Base-by-base conservation (phyloP, 2,329 filamentous ascomycete species). In the Sporothrix euskadiensis region DNA sequence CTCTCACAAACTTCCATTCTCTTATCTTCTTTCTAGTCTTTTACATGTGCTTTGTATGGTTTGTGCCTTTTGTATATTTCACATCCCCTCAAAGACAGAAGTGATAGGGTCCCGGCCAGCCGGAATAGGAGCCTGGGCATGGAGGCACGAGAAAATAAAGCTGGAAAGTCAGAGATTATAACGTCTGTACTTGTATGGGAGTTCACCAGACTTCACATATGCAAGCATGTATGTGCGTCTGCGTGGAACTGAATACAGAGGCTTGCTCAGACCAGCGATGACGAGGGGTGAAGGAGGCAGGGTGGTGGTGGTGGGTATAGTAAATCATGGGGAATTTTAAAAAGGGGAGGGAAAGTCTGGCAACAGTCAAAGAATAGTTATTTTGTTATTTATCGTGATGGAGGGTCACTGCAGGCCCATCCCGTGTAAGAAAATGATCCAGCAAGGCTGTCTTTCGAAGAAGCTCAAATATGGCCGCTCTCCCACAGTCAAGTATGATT, bases 381-480 rank as follows among this genome's bases (percentile, higher is more conserved):
- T 32, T 32, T 22, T 14, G 9, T 39, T 30, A 4, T 49, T 69
- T 22, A 19, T 14, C 49, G 47, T 69, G 30, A 39, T 49, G 66
- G 49, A 56, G 66, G 26, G 61, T 65, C 61, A 61, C 35, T 16
- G 32, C 39, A 61, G 57, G 16, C 16, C n/a, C 57, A 4, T 19
- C 30, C 57, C 19, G 57, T 19, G 16, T n/a, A 41, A 41, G 19
- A 41, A 41, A 16, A 16, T 19, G 44, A 41, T 19, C 19, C 16
- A 41, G 32, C 32, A 65, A 65, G 39, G 39, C 39, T 44, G 10
- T 26, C 16, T 5, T 35, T 65, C 9, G 12, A 39, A 44, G 7
- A 66, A 66, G 61, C 7, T 66, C 61, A 66, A 66, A 66, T 66
- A 66, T 30, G 39, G 12, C n/a, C 3, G 39, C 39, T 30, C 22